Percentiles rank a stretch among this genome's conserved stretches.
Conservation (phyloP, 768 basidiomycete species). For the Pleurotus pulmonarius region DNA sequence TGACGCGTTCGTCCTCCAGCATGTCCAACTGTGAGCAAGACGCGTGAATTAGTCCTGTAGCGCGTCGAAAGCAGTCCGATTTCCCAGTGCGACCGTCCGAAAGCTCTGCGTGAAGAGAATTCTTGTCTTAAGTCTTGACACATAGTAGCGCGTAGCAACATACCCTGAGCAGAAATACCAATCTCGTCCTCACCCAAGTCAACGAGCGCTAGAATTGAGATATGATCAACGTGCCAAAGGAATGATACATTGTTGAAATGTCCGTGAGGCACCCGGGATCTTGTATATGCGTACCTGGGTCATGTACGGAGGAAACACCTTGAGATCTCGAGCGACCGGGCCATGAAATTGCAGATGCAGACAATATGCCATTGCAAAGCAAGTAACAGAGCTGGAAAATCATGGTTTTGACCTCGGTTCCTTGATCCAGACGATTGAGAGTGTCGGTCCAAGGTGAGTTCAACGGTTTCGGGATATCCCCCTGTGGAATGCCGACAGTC, state of each 20-base stretch:
- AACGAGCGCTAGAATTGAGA: conserved; percentile 1
- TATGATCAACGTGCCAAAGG: conserved; percentile 1
- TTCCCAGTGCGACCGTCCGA: conserved; percentile 39
- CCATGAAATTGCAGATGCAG: not conserved
- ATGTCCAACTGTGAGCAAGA: conserved; percentile 56
- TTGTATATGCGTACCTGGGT: conserved; percentile 1
- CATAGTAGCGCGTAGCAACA: not conserved
- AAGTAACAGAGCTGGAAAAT: no score
- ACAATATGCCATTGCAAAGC: not conserved
- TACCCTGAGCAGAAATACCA: not conserved
- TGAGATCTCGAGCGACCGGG: not conserved
- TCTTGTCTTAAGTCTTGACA: not conserved
- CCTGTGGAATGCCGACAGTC: no score
- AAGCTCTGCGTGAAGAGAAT: conserved; percentile 24
- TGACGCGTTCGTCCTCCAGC: conserved; percentile 58
- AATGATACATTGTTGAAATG: not conserved
- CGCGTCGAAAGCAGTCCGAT: conserved; percentile 63
- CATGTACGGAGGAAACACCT: not conserved
- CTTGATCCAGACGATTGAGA: no score
- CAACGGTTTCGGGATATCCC: no score
- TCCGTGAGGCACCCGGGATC: not conserved
- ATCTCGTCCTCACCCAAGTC: not conserved
- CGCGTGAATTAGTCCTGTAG: conserved; percentile 40
- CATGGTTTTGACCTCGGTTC: no score
- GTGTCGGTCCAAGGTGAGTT: no score